Percentiles rank a stretch among this genome's conserved stretches.
These are phyloP conservation scores for Alternaria sp. DNA, from an alignment of 2,329 filamentous ascomycete species.

Conservation along the genomic window DNA sequence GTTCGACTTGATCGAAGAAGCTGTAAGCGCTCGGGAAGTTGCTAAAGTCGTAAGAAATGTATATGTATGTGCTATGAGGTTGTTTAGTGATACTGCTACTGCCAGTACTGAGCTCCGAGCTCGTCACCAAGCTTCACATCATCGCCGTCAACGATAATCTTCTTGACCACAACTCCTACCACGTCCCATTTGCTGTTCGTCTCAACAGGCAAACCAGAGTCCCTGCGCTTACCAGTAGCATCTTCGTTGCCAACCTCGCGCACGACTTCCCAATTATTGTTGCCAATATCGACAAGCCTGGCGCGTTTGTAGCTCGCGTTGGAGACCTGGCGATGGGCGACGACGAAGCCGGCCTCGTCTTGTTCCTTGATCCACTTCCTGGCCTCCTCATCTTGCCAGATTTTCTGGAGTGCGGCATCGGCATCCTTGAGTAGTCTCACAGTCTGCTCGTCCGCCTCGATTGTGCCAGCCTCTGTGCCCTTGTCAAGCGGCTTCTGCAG, in stretches of 20 bases:
- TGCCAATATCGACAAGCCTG: slow-evolving; percentile 36
- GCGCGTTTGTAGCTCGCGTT: slow-evolving; percentile 47
- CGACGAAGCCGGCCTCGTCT: slow-evolving; percentile 41
- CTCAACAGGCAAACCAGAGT: slow-evolving; percentile 37
- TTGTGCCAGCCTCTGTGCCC: slow-evolving; percentile 40
- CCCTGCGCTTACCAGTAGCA: slow-evolving; percentile 37
- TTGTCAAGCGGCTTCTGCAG: slow-evolving; percentile 35
- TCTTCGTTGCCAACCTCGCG: slow-evolving; percentile 39
- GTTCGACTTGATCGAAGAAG: too few species aligned
- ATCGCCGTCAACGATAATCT: slow-evolving; percentile 36
- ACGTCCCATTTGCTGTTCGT: slow-evolving; percentile 45
- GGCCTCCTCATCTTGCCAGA: slow-evolving; percentile 30
- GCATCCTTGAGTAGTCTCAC: slow-evolving; percentile 42
- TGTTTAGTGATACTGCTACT: slow-evolving; percentile 7
- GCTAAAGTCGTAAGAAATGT: neutral
- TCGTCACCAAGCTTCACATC: slow-evolving; percentile 40
- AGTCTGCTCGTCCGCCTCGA: slow-evolving; percentile 42
- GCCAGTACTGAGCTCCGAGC: slow-evolving; percentile 39
- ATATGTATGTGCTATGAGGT: neutral
- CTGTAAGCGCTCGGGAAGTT: too few species aligned
- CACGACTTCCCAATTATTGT: slow-evolving; percentile 40
- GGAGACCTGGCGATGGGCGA: slow-evolving; percentile 35
- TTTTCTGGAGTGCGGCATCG: slow-evolving; percentile 33
- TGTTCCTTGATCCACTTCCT: slow-evolving; percentile 38
- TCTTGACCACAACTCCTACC: slow-evolving; percentile 41